Base-by-base conservation (phyloP, 176 grass and related monocot genomes). In the Phoenix dactylifera region DNA sequence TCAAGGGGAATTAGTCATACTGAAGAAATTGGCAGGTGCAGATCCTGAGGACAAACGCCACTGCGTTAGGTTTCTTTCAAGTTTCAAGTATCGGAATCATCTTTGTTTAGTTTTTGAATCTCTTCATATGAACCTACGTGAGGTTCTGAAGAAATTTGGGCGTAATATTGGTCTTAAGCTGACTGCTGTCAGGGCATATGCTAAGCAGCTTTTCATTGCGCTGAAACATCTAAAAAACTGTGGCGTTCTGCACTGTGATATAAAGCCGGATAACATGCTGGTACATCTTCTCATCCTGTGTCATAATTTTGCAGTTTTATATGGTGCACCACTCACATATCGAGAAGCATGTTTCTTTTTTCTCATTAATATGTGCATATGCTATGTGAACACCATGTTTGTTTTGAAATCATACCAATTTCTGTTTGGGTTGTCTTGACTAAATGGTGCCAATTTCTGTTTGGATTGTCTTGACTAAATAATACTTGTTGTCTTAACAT, bases 71-170 rank as follows among this genome's bases (percentile, higher is more conserved):
- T 93, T 98, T 77, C 77, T 92, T 82, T 98, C 79, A 72, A 92
- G 87, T 83, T 98, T 98, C 87, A 98, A 92, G 87, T 98, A 98
- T 84, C 81, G 94, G 74, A 98, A 98, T 81, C 94, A 98, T 93
- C 88, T 98, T 80, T 98, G 84, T 75, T 92, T 98, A 92, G 88
- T 98, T 86, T 98, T 98, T 86, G 94, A 98, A 92, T 98, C 94
- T 89, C 88, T 98, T 74, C 86, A 83, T 91, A 98, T 98, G 94
- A 98, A 98, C 80, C 94, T 98, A 77, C 94, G 94, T 92, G 94
- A 92, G 70, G 88, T 98, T 79, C 65, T 98, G 80, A 98, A 98
- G 84, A 98, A 98, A 77, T 98, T 98, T 88, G 94, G 88, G 81
- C 87, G 94, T 67, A 93, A 98, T 82, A 98, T 98, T 49, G 94